Conservation (phyloP, 2,329 filamentous ascomycete genomes). For the Emmonsiellopsis sp. region DNA sequence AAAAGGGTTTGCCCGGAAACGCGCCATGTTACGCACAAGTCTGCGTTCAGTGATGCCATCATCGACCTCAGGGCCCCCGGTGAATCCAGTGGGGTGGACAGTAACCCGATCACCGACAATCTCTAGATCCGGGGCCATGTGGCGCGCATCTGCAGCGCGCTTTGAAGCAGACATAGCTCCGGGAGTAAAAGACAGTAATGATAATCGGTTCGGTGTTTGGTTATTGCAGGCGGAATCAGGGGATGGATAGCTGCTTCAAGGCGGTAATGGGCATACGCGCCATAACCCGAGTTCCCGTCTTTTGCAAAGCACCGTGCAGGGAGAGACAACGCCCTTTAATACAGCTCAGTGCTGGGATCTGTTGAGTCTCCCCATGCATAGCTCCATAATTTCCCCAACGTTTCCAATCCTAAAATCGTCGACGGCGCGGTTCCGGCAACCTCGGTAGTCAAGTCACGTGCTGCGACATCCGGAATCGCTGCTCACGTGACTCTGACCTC, state of each 20-base stretch:
- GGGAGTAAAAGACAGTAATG: no score
- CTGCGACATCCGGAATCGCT: neutral
- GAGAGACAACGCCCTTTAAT: neutral
- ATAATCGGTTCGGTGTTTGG: no score
- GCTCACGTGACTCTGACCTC: neutral
- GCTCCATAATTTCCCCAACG: neutral
- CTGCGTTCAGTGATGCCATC: conserved; percentile 42
- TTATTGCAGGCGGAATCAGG: neutral
- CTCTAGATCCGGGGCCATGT: conserved; percentile 60
- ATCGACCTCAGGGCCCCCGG: conserved; percentile 29
- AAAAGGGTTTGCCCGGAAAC: conserved; percentile 65
- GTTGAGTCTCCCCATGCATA: neutral
- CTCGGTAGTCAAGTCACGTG: neutral
- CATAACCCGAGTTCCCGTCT: neutral
- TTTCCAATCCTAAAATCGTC: neutral
- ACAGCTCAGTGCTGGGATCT: neutral
- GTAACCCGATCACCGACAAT: conserved; percentile 67
- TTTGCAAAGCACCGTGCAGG: neutral
- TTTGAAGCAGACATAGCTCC: conserved; percentile 22
- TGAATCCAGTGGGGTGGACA: conserved; percentile 61
- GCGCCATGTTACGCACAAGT: conserved; percentile 64
- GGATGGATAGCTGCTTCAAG: neutral
- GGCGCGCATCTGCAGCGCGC: conserved; percentile 18
- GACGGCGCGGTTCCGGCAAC: neutral
- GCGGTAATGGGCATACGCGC: neutral